A percentile compares a stretch with the other conserved stretches of the same genome.
These are phyloP conservation scores for Calonectria naviculata DNA, from an alignment of 2,329 filamentous ascomycete genomes.

Conservation along the genomic window DNA sequence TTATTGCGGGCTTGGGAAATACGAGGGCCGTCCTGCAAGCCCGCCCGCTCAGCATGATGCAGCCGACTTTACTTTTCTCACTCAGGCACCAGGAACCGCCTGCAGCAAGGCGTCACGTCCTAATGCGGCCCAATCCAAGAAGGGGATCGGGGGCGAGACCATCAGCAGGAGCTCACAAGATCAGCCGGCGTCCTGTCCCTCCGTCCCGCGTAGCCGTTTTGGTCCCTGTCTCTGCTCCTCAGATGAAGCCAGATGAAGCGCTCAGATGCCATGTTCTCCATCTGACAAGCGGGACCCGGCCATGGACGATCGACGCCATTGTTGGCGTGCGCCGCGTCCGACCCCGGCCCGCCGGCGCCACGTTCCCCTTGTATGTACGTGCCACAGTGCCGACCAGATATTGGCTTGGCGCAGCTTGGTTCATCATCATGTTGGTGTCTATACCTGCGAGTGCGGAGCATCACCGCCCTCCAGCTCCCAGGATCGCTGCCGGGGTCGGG, in stretches of 20 bases:
- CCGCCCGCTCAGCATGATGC: not conserved
- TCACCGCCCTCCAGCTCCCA: not conserved
- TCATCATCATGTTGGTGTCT: slow-evolving; percentile 2
- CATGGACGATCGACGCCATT: not conserved
- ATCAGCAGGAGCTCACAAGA: not conserved
- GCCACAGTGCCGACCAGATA: slow-evolving; percentile 14
- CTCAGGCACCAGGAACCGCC: slow-evolving; percentile 14
- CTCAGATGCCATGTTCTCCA: not conserved
- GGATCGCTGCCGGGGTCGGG: slow-evolving; percentile 11
- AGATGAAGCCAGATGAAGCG: not conserved
- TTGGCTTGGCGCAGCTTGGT: slow-evolving; percentile 25
- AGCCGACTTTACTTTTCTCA: not conserved
- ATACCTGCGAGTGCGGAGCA: not conserved
- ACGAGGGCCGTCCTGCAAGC: slow-evolving; percentile 15
- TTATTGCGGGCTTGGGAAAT: slow-evolving; percentile 5
- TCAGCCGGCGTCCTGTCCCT: not conserved
- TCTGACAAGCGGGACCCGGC: not conserved
- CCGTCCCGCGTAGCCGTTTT: not conserved
- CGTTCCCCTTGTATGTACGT: slow-evolving; percentile 9
- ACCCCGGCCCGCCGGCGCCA: slow-evolving; percentile 7
- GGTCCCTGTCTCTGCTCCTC: not conserved
- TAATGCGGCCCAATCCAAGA: not conserved
- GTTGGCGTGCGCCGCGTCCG: not conserved
- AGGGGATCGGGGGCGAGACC: not conserved
- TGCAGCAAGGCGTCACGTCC: not conserved